These are phyloP conservation scores for Triticum monococcum DNA, from an alignment of 176 grass and related monocot genomes.

Conservation along the genomic window DNA sequence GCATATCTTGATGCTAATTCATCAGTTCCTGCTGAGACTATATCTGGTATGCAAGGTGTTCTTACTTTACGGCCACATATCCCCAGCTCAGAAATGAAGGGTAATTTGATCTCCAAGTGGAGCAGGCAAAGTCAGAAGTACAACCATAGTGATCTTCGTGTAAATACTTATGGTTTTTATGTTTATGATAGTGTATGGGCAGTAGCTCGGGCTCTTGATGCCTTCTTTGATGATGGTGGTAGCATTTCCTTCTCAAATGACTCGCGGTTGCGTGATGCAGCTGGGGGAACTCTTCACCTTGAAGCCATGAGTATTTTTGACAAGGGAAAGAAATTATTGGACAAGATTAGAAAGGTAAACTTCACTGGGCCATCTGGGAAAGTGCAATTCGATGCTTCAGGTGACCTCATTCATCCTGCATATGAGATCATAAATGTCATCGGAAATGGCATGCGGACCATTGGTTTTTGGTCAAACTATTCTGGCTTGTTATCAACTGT, in stretches of 20 bases:
- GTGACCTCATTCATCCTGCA: conserved; percentile 65
- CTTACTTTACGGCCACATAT: conserved; percentile 71
- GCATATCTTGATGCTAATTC: conserved; percentile 65
- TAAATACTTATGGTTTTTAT: conserved; percentile 65
- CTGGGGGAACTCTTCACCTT: conserved; percentile 62
- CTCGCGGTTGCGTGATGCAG: conserved; percentile 50
- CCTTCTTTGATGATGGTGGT: conserved; percentile 75
- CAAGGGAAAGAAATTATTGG: conserved; percentile 57
- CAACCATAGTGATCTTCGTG: conserved; percentile 46
- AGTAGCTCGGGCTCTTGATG: conserved; percentile 70
- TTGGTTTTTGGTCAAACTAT: conserved; percentile 98
- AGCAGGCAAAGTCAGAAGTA: conserved; percentile 57
- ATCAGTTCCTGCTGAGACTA: conserved; percentile 51
- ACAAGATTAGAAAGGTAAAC: conserved; percentile 57
- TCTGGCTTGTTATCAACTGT: conserved; percentile 57
- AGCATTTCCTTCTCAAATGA: conserved; percentile 80
- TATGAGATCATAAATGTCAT: conserved; percentile 90
- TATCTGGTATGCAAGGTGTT: conserved; percentile 88
- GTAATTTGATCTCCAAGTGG: conserved; percentile 72
- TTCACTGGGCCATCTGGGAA: conserved; percentile 68
- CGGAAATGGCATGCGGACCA: conserved; percentile 67
- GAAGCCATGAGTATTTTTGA: conserved; percentile 83
- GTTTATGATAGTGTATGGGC: conserved; percentile 94
- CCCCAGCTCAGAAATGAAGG: conserved; percentile 67
- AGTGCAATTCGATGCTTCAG: conserved; percentile 54